Base-by-base conservation (phyloP, 31 red algal species). In the Odonthalia washingtoniensis region DNA sequence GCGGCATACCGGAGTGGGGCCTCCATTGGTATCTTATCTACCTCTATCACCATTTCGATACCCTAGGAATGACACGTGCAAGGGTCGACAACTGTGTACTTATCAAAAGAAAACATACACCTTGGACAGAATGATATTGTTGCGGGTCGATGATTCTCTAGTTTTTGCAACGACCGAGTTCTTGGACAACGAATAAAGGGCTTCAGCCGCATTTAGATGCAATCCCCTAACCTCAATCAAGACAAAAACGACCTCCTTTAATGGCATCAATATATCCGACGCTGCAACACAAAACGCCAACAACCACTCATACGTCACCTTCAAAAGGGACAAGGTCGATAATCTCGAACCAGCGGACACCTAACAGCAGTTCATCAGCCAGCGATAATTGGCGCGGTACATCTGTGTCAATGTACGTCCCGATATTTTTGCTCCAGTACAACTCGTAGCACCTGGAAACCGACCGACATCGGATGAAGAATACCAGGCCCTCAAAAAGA, bases 1-100 rank as follows among this genome's bases (percentile, higher is more conserved):
- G 73, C 34, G 81, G 81, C 0, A 85, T 85, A 21, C 67, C 67
- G 1, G 78, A 82, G 61, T 65, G 35, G n/a, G 78, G 62, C 5
- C 61, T 35, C 1, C 35, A 82, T 33, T 49, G 81, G 67, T 85
- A 68, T 57, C 18, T 85, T 4, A 85, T 28, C 2, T 85, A 74
- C 49, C 65, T 53, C 2, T n/a, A n/a, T n/a, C n/a, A n/a, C n/a
- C n/a, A n/a, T n/a, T n/a, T n/a, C n/a, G n/a, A n/a, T n/a, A n/a
- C n/a, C n/a, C n/a, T n/a, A n/a, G n/a, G n/a, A n/a, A n/a, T n/a
- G n/a, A n/a, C n/a, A n/a, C n/a, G n/a, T n/a, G 65, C 78, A 40
- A 66, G 65, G 21, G 24, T 27, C 16, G 35, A 82, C 36, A 1
- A 49, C 12, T 67, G 78, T 82, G 6, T 12, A 9, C 2, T 82